phyloP scores from a whole-genome alignment of 352 stramenopile species.

The Phytophthora crassamura region DNA sequence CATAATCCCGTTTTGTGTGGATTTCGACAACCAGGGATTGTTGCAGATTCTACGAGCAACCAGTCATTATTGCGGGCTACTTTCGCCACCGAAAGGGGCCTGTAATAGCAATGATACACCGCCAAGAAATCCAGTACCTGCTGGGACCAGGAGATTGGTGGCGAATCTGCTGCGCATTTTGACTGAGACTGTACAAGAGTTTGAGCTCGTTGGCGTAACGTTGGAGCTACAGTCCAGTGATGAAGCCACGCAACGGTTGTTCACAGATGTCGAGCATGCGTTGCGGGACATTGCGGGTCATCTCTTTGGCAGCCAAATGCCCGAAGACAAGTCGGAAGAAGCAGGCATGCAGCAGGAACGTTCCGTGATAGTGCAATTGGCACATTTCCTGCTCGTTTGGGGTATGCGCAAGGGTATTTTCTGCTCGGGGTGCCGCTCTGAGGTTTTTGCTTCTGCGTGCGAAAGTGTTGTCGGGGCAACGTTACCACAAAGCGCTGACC shows the following conservation, averaged over 20 bases:
- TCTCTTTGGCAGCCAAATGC: constrained; percentile 17
- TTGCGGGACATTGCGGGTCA: constrained; percentile 22
- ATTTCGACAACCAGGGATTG: constrained; percentile 60
- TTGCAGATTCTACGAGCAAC: constrained; percentile 43
- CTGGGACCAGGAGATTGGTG: constrained; percentile 20
- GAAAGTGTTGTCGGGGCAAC: constrained; percentile 14
- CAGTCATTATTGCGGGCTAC: constrained; percentile 24
- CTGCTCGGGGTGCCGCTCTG: constrained; percentile 19
- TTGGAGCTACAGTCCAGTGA: constrained; percentile 28
- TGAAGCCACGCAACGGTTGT: constrained; percentile 31
- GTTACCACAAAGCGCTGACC: not conserved
- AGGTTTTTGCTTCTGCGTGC: constrained; percentile 34
- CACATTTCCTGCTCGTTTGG: constrained; percentile 51
- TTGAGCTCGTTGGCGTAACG: constrained; percentile 47
- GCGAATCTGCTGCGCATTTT: constrained; percentile 44
- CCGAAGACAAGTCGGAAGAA: not conserved
- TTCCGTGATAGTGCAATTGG: constrained; percentile 35
- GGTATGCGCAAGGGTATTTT: constrained; percentile 51
- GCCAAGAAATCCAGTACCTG: not conserved
- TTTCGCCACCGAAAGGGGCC: constrained; percentile 1
- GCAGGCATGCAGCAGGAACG: constrained; percentile 8
- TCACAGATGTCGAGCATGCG: constrained; percentile 28
- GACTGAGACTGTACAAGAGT: constrained; percentile 40
- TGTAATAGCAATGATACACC: not conserved
- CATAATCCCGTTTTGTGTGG: constrained; percentile 66